Conservation (phyloP, 2,329 filamentous ascomycete species). For the Aspergillus ochraceoroseus region DNA sequence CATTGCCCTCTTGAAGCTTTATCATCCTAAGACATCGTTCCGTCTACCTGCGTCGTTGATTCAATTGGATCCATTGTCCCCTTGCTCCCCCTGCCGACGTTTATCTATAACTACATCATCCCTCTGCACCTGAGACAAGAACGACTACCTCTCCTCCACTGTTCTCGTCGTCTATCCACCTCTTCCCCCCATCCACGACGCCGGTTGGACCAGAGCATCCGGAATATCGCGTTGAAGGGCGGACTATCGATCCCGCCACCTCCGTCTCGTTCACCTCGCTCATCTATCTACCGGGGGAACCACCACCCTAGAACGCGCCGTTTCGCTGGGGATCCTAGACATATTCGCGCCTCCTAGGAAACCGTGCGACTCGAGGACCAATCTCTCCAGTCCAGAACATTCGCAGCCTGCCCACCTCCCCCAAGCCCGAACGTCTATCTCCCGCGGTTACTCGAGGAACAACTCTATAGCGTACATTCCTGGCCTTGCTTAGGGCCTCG, state of each 20-base stretch:
- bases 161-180: constrained; percentile 1
- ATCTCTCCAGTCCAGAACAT: constrained; percentile 9
- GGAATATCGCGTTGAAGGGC: constrained; percentile 18
- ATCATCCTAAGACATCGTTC: constrained; percentile 20
- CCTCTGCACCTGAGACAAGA: constrained; percentile 23
- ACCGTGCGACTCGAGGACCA: constrained; percentile 7
- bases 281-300: constrained; percentile 7
- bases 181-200: constrained; percentile 4
- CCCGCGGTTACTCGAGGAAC: constrained; percentile 34
- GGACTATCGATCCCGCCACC: constrained; percentile 16
- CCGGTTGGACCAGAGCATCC: constrained; percentile 10
- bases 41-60: constrained; percentile 15
- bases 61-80: constrained; percentile 17
- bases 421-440: constrained; percentile 17
- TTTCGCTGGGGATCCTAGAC: constrained; percentile 19
- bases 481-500: constrained; percentile 37
- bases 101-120: constrained; percentile 21
- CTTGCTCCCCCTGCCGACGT: constrained; percentile 20
- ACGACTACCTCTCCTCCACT: constrained; percentile 1
- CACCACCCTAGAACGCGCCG: constrained; percentile 5
- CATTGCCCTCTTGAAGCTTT: constrained; percentile 3
- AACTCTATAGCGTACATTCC: constrained; percentile 40
- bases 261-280: constrained; percentile 12
- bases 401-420: neutral
- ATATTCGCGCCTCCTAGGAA: constrained; percentile 23